Evolutionary conservation across 257 asterid species (phyloP).

Genomic region (Coffea canephora): DNA sequence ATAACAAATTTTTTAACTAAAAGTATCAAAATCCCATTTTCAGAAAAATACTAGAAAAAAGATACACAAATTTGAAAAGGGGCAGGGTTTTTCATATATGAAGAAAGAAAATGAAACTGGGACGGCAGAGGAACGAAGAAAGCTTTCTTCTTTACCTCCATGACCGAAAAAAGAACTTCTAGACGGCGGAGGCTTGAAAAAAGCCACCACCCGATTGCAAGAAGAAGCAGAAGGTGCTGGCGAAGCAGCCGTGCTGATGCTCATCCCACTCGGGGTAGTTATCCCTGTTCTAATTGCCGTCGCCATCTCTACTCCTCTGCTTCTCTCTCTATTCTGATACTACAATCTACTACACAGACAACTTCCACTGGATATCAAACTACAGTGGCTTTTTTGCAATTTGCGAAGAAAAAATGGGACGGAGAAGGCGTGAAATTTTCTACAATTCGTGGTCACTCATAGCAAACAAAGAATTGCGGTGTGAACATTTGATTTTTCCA

Average conservation of each 20-base stretch:
- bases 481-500: too few species aligned
- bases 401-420: too few species aligned
- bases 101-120: background rate
- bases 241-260: constrained; percentile 50
- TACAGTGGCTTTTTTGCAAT: too few species aligned
- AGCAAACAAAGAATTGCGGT: too few species aligned
- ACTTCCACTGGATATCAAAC: background rate
- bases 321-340: background rate
- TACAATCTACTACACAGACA: background rate
- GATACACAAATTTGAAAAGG: background rate
- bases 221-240: constrained; percentile 51
- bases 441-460: too few species aligned
- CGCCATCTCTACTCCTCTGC: constrained; percentile 15
- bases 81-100: background rate
- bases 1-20: background rate
- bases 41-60: background rate
- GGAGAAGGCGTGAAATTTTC: background rate
- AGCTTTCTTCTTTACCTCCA: constrained; percentile 60
- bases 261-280: constrained; percentile 33
- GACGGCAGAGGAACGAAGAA: constrained; percentile 6
- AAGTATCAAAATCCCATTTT: background rate
- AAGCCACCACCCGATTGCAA: constrained; percentile 32
- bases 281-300: constrained; percentile 52
- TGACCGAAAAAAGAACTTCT: constrained; percentile 60
- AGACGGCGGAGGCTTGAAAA: constrained; percentile 35